Evolutionary conservation across 371 early-diverging fungal genomes (phyloP), one percentile per base, ranked within the genome.

Genomic region (Mucor irregularis): DNA sequence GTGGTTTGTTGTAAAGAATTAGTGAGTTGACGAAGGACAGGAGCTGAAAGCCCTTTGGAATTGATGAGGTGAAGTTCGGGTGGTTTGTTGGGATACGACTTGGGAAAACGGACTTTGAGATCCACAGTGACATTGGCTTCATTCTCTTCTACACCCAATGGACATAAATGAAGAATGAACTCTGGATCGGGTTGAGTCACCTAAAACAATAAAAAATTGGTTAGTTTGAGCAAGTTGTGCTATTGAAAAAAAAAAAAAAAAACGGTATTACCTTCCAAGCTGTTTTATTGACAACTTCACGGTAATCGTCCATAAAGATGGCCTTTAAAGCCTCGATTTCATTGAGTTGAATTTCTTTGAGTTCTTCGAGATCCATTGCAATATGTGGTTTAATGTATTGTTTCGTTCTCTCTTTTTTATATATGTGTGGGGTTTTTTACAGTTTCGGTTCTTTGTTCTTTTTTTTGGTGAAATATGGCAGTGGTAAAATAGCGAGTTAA

Each of bases 291-390:
- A 63, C 66, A 7, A 88, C 81, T 35, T 77, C 72, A 44, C 73
- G 69, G 48, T 78, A 90, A 61, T 90, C 91, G 10, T 90, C 89
- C 89, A 88, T 88, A 61, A 81, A 84, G 26, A 80, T 80, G 25
- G 83, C 83, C 66, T 80, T 69, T 14, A 91, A 72, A 37, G 89
- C 91, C 62, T 85, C 89, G 16, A 91, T 74, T 71, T 91, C 91
- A 67, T 89, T 85, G 54, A 78, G 58, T 70, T 91, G 91, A 19
- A 85, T 78, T 71, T 89, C 89, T 51, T 78, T 60, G 28, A 83
- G 61, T 66, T 81, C 81, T 52, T 77, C 76, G 57, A 81, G 70
- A 66, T 78, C 77, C 61, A 76, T 62, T 22, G 10, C 9, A 24
- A 25, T 21, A 14, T 22, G 13, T 24, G 21, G 5, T 19, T 7